Evolutionary conservation across 768 basidiomycete genomes (phyloP).

Genomic region (Lactarius deliciosus): DNA sequence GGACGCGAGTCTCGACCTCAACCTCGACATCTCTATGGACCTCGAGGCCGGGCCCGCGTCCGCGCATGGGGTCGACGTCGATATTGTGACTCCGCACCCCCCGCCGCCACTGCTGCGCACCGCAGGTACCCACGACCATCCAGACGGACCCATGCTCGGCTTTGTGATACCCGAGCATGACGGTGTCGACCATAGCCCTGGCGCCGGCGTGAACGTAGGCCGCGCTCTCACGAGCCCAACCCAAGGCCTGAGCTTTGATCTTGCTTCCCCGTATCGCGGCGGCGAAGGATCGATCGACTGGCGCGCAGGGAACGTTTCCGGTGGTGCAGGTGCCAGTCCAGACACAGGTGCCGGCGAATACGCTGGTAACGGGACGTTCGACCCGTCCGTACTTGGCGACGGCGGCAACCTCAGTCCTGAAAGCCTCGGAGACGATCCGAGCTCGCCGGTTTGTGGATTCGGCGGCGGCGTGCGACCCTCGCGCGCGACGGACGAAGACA

Average conservation of each 20-base stretch:
- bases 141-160: conserved; percentile 20
- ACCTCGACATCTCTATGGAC: conserved; percentile 9
- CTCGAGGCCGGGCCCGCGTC: background rate
- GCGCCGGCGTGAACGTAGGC: background rate
- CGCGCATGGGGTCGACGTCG: background rate
- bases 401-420: conserved; percentile 3
- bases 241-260: background rate
- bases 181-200: background rate
- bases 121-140: conserved; percentile 3
- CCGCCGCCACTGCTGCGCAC: conserved; percentile 2
- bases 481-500: background rate
- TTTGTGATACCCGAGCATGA: conserved; percentile 14
- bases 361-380: conserved; percentile 26
- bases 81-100: background rate
- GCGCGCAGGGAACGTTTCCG: background rate
- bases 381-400: conserved; percentile 25
- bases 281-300: conserved; percentile 14
- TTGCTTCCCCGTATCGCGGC: background rate
- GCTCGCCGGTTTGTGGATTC: background rate
- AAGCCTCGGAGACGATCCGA: background rate
- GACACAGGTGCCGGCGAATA: conserved; percentile 1
- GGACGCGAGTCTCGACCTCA: background rate
- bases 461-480: background rate
- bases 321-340: background rate
- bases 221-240: background rate